Evolutionary conservation across 108 stramenopile species (phyloP).

Genomic region (Nitzschia inconspicua): DNA sequence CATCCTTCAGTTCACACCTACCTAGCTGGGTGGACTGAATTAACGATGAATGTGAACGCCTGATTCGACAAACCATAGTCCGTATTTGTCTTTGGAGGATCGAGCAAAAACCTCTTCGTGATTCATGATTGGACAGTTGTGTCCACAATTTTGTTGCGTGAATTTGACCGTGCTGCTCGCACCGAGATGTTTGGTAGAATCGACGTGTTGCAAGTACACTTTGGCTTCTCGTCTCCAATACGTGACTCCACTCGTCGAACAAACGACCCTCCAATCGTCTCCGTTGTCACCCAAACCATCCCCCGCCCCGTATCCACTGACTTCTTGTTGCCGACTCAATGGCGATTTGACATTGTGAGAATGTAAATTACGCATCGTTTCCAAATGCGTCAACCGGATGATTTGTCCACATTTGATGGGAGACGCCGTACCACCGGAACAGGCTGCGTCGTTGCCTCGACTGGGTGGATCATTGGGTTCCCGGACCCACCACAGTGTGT

Average conservation of each 20-base stretch:
- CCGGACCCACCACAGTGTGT: conserved; percentile 74
- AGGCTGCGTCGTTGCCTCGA: conserved; percentile 8
- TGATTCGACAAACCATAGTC: conserved; percentile 52
- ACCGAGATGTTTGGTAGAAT: conserved; percentile 56
- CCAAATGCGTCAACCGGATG: conserved; percentile 71
- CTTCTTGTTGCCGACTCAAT: conserved; percentile 77
- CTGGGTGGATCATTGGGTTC: conserved; percentile 42
- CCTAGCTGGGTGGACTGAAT: too few species aligned
- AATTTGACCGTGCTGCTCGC: conserved; percentile 57
- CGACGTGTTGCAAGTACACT: conserved; percentile 55
- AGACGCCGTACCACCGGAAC: conserved; percentile 22
- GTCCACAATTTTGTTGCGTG: conserved; percentile 71
- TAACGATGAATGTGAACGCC: conserved; percentile 71
- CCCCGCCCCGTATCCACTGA: conserved; percentile 67
- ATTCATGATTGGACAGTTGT: conserved; percentile 81
- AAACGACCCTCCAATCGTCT: conserved; percentile 78
- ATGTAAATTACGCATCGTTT: conserved; percentile 67
- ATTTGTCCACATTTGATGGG: conserved; percentile 53
- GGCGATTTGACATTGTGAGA: conserved; percentile 61
- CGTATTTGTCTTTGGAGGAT: conserved; percentile 47
- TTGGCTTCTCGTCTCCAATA: conserved; percentile 57
- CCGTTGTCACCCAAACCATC: conserved; percentile 73
- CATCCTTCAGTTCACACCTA: too few species aligned
- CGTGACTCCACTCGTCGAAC: conserved; percentile 15
- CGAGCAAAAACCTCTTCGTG: conserved; percentile 79